Evolutionary conservation across 805 yeast genomes (phyloP), one percentile per base, ranked within the genome.

Genomic region (Wickerhamiella australiensis): DNA sequence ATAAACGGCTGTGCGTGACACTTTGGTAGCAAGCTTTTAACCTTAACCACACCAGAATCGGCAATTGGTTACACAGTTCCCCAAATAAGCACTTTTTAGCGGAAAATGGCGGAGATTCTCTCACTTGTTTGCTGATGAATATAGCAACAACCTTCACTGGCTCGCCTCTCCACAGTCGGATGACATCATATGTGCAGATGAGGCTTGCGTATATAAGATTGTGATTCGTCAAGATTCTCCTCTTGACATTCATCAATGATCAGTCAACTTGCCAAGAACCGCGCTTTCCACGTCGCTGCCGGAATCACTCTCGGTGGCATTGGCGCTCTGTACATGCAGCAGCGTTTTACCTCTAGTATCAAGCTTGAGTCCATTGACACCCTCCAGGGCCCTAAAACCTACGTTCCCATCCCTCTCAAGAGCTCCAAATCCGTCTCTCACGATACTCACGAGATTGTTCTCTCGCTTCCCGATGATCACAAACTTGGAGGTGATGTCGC

Each of bases 401-500:
- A 74, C 70, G 26, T 53, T 66, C 38, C 52, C 61, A n/a, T 59
- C 17, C 53, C 57, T 27, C 50, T 59, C 25, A 45, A 47, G 43
- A 42, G 50, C 47, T 21, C 54, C 52, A 47, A 52, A 46, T 59
- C 56, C 44, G 38, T 62, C 23, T 53, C 59, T 53, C 61, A 59
- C 53, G 65, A 65, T 55, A 58, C 90, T 60, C 82, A 78, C 66
- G 74, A 76, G 59, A 75, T 83, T 61, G 73, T 77, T 21, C 85
- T 88, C 59, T 80, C 77, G 53, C 75, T 87, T 57, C 83, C 84
- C 33, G 65, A 73, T 48, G 88, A 82, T 60, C 76, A 79, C 53
- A 78, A 72, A 17, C 73, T 86, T 26, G 97, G 97, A 31, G 74
- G 87, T 58, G 69, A 74, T 56, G 75, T 82, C 47, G 94, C 97